A percentile compares a stretch with the other conserved stretches of the same genome.
phyloP scores from a whole-genome alignment of 2,329 filamentous ascomycete genomes.

The Beauveria pseudobassiana region DNA sequence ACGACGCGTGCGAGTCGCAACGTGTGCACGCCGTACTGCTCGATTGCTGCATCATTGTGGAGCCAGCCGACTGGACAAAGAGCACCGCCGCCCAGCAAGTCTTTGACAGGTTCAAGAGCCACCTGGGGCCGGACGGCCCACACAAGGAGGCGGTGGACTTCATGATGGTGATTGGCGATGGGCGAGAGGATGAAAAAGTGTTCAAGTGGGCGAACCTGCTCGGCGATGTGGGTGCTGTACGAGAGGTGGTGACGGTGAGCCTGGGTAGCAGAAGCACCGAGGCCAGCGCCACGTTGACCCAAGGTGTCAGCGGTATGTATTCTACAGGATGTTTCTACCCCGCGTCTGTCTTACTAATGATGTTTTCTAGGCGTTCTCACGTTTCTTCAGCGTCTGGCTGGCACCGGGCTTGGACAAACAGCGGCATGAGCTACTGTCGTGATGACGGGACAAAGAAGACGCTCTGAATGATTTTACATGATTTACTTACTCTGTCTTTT shows the following conservation, averaged over 20 bases:
- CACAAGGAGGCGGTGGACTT: conserved; percentile 61
- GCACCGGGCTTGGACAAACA: not conserved
- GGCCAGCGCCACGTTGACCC: conserved; percentile 75
- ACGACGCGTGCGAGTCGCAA: conserved; percentile 81
- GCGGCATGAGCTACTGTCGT: not conserved
- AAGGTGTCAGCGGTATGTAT: conserved; percentile 78
- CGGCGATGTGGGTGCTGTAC: conserved; percentile 47
- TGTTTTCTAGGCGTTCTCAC: conserved; percentile 16
- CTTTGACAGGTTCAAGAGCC: conserved; percentile 49
- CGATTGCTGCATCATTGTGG: conserved; percentile 74
- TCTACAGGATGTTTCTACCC: not conserved
- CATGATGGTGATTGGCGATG: conserved; percentile 81
- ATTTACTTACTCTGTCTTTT: not conserved
- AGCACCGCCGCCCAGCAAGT: conserved; percentile 71
- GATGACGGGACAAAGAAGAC: not conserved
- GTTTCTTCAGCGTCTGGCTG: conserved; percentile 23
- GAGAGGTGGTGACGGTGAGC: conserved; percentile 76
- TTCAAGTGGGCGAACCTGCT: conserved; percentile 90
- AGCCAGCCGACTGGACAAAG: conserved; percentile 83
- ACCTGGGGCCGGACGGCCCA: conserved; percentile 22
- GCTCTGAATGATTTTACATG: not conserved
- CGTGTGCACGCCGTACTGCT: conserved; percentile 76
- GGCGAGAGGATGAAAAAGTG: conserved; percentile 86
- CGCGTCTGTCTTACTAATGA: not conserved
- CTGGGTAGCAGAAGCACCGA: conserved; percentile 83